Evolutionary conservation across 2,329 filamentous ascomycete genomes (phyloP), one percentile per base, ranked within the genome.

Genomic region (Dothiorella sarmentorum): DNA sequence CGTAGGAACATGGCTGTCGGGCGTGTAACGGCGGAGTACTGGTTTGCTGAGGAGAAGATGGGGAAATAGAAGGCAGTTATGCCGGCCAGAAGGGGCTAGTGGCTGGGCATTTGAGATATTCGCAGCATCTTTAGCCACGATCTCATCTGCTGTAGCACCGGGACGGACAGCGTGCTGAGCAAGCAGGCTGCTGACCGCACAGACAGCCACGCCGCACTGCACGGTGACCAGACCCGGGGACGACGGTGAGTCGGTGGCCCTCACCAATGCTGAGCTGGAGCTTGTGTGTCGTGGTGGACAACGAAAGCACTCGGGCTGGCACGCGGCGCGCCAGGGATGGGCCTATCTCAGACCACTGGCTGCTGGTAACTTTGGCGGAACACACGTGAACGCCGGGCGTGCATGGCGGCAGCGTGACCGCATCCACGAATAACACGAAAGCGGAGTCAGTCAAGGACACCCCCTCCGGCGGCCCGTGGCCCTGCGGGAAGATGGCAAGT

Each of bases 401-500:
- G 47, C 33, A 20, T 38, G 47, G 31, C 47, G 47, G 29, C 47
- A 53, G 49, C 49, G 22, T 40, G 49, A 53, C 49, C 49, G 33
- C 49, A 40, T n/a, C 31, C 24, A 22, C 49, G 49, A 40, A 53
- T 40, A 53, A 53, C 49, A 53, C 49, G 49, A 53, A 35, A 7
- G 29, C 31, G 45, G 45, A 51, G 45, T 37, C 45, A 26, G 49
- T 40, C 35, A 40, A 38, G 47, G 47, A 38, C 47, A 29, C n/a
- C n/a, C 47, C 47, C 31, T 52, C 47, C 49, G 33, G 33, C 49
- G 49, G 49, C 49, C 49, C 49, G 49, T 53, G 49, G 49, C 33
- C 49, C 49, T 53, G 35, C 49, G 49, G 49, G 33, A 40, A 18
- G 15, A 40, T 53, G 49, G 49, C 49, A 53, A 53, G 49, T 53